These are phyloP conservation scores for Entrophospora sp. DNA, from an alignment of 192 early-diverging fungal genomes.

Conservation along the genomic window DNA sequence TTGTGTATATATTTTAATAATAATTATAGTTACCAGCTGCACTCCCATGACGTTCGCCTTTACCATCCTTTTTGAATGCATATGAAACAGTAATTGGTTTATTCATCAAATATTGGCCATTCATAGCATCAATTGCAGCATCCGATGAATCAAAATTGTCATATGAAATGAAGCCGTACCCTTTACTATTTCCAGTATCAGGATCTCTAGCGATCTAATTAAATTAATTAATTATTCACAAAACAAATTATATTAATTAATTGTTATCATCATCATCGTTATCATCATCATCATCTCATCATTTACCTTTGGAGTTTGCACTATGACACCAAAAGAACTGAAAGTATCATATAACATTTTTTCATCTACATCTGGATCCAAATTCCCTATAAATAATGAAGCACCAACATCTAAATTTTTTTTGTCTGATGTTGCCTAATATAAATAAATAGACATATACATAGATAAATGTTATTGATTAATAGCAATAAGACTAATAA, in stretches of 20 bases:
- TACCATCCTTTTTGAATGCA: conserved; percentile 97
- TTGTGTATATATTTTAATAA: too few relatives aligned
- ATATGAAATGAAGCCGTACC: conserved; percentile 88
- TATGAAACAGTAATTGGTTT: conserved; percentile 85
- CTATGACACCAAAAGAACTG: conserved; percentile 85
- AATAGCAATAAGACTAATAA: neutral
- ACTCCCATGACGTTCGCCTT: conserved; percentile 93
- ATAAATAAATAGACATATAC: neutral
- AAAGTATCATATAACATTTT: conserved; percentile 92
- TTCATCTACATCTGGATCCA: conserved; percentile 88
- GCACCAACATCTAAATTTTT: conserved; percentile 90
- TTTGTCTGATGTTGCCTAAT: conserved; percentile 67
- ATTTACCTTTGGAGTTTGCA: conserved; percentile 67
- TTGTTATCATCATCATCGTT: too few relatives aligned
- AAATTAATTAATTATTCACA: neutral
- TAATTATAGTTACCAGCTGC: conserved; percentile 56
- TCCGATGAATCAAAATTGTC: conserved; percentile 94
- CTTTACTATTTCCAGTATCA: conserved; percentile 77
- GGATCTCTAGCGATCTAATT: conserved; percentile 68
- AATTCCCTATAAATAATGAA: conserved; percentile 90
- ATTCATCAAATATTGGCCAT: conserved; percentile 92
- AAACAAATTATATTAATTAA: too few relatives aligned
- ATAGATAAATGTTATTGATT: neutral
- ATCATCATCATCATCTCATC: too few relatives aligned
- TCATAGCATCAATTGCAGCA: conserved; percentile 96